A percentile compares a stretch with the other conserved stretches of the same genome.
Conservation (phyloP, 345 rosid species). For the Mangifera indica region DNA sequence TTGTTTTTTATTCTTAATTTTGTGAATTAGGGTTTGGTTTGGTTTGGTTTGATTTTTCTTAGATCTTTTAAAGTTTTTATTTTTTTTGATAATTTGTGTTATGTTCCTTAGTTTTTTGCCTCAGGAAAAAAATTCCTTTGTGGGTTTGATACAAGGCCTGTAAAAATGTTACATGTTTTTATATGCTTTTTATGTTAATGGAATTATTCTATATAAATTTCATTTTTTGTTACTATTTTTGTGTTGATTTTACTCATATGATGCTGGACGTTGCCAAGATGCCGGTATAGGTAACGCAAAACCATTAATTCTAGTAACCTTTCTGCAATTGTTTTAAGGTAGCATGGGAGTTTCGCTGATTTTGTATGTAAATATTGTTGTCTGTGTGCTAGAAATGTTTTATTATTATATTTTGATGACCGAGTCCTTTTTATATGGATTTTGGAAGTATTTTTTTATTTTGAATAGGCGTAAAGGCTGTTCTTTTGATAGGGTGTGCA, state of each 20-base stretch:
- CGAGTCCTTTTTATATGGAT: background rate
- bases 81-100: background rate
- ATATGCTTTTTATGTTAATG: no score
- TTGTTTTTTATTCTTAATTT: background rate
- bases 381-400: background rate
- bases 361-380: background rate
- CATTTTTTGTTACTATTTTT: no score
- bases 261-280: no score
- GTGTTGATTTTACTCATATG: no score
- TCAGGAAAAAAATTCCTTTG: background rate
- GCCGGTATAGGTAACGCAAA: no score
- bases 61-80: slow-evolving; percentile 9
- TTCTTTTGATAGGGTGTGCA: no score
- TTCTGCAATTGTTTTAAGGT: no score
- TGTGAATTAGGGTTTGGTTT: background rate
- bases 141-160: background rate
- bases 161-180: no score
- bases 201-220: no score
- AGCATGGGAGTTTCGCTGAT: background rate
- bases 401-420: background rate
- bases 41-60: background rate
- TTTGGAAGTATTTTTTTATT: background rate
- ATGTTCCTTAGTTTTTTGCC: background rate
- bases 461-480: background rate
- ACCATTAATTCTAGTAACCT: no score